Percentiles rank a stretch among this genome's conserved stretches.
phyloP scores from a whole-genome alignment of 208 protist genomes.

The Spongospora subterranea region DNA sequence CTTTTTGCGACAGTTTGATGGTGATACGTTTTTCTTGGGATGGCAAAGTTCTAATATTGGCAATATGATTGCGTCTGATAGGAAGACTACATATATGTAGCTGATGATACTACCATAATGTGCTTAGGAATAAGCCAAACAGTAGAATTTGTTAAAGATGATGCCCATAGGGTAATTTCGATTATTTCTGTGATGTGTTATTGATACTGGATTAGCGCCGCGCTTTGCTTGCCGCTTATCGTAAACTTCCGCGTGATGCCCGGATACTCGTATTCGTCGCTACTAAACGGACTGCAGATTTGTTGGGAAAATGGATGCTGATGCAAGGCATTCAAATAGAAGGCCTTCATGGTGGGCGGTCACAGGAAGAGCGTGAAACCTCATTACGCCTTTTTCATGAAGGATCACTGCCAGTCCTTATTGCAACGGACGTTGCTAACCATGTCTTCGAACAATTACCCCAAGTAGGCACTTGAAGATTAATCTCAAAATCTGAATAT shows the following conservation, averaged over 20 bases:
- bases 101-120: neutral
- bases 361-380: slow-evolving; percentile 11
- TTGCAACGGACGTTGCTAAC: slow-evolving; percentile 41
- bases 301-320: neutral
- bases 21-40: neutral
- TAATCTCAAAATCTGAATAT: neutral
- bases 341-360: slow-evolving; percentile 23
- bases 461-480: neutral
- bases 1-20: slow-evolving; percentile 45
- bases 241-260: neutral
- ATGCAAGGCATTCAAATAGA: neutral
- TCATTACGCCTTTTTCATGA: slow-evolving; percentile 1
- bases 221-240: neutral
- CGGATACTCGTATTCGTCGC: slow-evolving; percentile 29
- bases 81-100: slow-evolving; percentile 21
- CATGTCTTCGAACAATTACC: slow-evolving; percentile 41
- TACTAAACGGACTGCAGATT: slow-evolving; percentile 23
- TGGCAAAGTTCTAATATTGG: neutral
- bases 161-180: neutral
- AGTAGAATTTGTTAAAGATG: slow-evolving; percentile 13
- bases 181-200: neutral
- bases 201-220: neutral
- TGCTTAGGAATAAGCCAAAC: slow-evolving; percentile 22
- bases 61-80: neutral
- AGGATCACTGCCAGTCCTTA: slow-evolving; percentile 14